These are phyloP conservation scores for Sordariomycetes sp. DNA, from an alignment of 2,329 filamentous ascomycete species.

Conservation along the genomic window DNA sequence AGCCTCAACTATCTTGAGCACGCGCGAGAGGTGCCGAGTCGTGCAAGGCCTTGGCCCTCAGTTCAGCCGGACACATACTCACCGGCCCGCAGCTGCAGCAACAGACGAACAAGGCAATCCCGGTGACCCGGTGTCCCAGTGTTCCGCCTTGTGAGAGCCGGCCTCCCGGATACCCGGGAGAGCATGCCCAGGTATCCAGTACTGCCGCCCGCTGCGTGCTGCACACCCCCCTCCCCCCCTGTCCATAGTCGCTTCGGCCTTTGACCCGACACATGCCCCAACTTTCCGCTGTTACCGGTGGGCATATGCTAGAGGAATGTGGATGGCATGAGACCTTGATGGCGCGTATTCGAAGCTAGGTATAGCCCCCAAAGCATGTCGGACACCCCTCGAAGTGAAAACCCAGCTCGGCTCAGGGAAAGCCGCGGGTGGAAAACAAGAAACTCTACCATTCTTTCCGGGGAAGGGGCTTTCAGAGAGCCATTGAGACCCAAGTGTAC, in stretches of 20 bases:
- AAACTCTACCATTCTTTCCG: not conserved
- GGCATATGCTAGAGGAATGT: too few species aligned
- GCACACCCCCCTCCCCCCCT: not conserved
- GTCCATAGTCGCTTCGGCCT: not conserved
- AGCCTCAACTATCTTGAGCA: not conserved
- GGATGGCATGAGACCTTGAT: too few species aligned
- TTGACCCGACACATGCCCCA: not conserved
- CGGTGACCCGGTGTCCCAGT: not conserved
- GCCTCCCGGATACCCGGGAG: not conserved
- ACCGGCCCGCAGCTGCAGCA: not conserved
- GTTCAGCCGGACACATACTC: not conserved
- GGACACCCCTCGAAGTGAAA: too few species aligned
- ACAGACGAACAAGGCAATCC: not conserved
- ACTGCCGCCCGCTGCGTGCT: not conserved
- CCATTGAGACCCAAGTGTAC: not conserved
- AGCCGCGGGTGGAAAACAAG: not conserved
- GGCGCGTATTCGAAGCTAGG: too few species aligned
- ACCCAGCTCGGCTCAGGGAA: too few species aligned
- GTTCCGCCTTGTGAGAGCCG: not conserved
- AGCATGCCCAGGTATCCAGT: not conserved
- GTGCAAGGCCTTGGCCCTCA: not conserved
- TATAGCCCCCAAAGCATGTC: too few species aligned
- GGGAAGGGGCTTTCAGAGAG: not conserved
- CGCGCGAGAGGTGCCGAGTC: not conserved
- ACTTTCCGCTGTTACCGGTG: too few species aligned